Evolutionary conservation across 345 rosid genomes (phyloP).

Genomic region (Salix koriyanagi): DNA sequence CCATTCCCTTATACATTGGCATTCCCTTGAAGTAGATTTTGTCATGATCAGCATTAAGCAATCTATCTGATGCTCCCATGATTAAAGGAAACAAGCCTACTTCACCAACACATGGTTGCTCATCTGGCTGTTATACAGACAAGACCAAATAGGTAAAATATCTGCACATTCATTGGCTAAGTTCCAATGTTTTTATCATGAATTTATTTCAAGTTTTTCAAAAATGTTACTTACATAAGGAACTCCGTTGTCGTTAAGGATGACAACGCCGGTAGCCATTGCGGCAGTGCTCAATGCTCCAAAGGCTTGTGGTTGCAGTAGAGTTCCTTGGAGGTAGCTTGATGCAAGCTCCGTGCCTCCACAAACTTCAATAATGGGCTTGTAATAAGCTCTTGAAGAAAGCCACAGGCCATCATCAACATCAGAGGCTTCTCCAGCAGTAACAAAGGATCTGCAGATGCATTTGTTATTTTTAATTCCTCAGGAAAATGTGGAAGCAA

Average conservation of each 20-base stretch:
- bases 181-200: neutral
- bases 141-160: constrained; percentile 11
- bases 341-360: constrained; percentile 94
- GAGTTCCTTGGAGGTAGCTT: constrained; percentile 60
- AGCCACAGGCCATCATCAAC: constrained; percentile 92
- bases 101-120: constrained; percentile 77
- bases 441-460: constrained; percentile 47
- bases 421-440: constrained; percentile 81
- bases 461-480: neutral
- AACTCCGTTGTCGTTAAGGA: constrained; percentile 63
- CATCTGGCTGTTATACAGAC: constrained; percentile 51
- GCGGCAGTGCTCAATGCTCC: constrained; percentile 74
- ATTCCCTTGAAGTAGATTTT: constrained; percentile 76
- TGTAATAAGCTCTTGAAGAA: constrained; percentile 72
- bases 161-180: neutral
- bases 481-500: neutral
- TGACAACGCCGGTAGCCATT: constrained; percentile 69
- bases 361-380: constrained; percentile 70
- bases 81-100: constrained; percentile 68
- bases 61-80: constrained; percentile 70
- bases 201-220: neutral
- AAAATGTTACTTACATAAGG: constrained; percentile 43
- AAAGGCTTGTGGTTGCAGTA: constrained; percentile 79
- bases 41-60: constrained; percentile 80
- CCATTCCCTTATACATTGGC: constrained; percentile 70